Percentiles rank a stretch among this genome's conserved stretches.
phyloP scores from a whole-genome alignment of 106 monocot genomes.

The Gastrodia elata region DNA sequence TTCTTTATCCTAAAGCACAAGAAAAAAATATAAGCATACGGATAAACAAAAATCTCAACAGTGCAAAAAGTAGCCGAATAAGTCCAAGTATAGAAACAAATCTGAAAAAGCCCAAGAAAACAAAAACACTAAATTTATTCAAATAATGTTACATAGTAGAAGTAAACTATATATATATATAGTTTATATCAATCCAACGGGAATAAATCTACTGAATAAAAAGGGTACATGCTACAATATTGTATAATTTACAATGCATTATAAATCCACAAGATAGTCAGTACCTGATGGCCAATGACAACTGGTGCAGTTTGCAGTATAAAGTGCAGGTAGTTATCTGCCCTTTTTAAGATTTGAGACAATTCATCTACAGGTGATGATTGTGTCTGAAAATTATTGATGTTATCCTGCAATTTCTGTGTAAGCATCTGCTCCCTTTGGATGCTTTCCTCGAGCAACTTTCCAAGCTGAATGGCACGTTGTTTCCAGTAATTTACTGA shows the following conservation, averaged over 20 bases:
- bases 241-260: background rate
- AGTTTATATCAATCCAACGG: no score
- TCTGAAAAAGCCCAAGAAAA: background rate
- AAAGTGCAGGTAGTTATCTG: constrained; percentile 74
- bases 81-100: background rate
- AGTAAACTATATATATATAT: no score
- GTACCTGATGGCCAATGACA: constrained; percentile 78
- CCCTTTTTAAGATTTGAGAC: constrained; percentile 52
- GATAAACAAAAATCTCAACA: background rate
- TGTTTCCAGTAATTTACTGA: constrained; percentile 51
- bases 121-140: background rate
- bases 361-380: constrained; percentile 66
- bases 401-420: constrained; percentile 50
- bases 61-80: background rate
- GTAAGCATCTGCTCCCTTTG: constrained; percentile 40
- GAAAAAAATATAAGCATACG: background rate
- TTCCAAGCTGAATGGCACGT: constrained; percentile 34
- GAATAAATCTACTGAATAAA: no score
- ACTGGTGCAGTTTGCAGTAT: constrained; percentile 72
- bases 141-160: no score
- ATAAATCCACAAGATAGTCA: background rate
- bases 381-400: constrained; percentile 44
- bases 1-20: constrained; percentile 55
- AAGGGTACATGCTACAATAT: background rate
- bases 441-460: constrained; percentile 44